Evolutionary conservation across 2,329 filamentous ascomycete species (phyloP), one percentile per base, ranked within the genome.

Genomic region (Hymenoscyphus salicellus): DNA sequence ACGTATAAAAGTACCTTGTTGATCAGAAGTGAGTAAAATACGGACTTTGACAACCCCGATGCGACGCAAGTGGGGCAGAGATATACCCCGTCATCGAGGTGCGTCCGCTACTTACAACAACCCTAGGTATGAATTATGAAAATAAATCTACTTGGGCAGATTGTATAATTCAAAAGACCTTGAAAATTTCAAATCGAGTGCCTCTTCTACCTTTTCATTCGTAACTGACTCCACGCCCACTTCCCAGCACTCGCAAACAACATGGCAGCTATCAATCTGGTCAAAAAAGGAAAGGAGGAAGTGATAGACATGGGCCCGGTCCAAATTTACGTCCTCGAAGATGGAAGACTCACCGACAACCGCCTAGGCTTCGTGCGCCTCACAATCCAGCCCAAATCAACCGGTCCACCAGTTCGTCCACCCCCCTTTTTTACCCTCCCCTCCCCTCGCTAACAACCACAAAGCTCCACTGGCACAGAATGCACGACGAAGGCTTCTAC

Each of bases 401-500:
- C 76, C 0, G 82, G 81, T 1, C 81, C 82, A 1, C 80, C 80
- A 55, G 76, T 79, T 14, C 43, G 43, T 46, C 16, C 11, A 8
- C 11, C 17, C 17, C 38, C 17, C n/a, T n/a, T 46, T 46, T 20
- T 20, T 46, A 23, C 43, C 11, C 38, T 11, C 7, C 7, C 38
- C 38, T 17, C 14, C 38, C 17, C 14, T 43, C 38, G n/a, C 41
- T 43, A 43, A 43, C 16, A 43, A 3, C n/a, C 16, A 5, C 5
- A 49, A 46, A 49, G 43, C 43, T 26, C n/a, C 81, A 83, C 72
- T 85, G 80, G 80, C 81, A 85, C 69, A 80, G 84, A 69, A 84
- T 84, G 83, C 82, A 86, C 74, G 83, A 86, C 68, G 80, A 83
- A 75, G 84, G 81, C 7, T 86, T 86, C 75, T 79, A 84, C 55